Conservation (phyloP, 2,329 filamentous ascomycete genomes). For the Colletotrichum sp. region DNA sequence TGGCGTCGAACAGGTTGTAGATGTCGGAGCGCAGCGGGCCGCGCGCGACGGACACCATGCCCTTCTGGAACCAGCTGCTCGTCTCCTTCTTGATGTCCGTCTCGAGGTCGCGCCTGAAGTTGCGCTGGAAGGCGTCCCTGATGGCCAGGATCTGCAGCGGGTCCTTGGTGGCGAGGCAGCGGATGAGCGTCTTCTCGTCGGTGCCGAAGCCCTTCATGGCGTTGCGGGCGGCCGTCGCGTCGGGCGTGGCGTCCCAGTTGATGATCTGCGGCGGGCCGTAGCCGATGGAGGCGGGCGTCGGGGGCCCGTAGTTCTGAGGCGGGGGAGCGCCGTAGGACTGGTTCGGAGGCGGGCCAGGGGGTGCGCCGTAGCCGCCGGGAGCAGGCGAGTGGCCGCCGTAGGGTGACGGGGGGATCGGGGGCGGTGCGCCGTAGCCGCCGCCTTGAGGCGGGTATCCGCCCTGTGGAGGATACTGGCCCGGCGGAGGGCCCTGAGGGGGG, state of each 20-base stretch:
- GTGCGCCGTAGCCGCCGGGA: slow-evolving; percentile 28
- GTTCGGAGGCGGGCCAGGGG: slow-evolving; percentile 18
- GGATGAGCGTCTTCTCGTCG: slow-evolving; percentile 79
- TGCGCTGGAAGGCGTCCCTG: slow-evolving; percentile 68
- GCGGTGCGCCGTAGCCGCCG: slow-evolving; percentile 41
- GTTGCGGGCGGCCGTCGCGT: slow-evolving; percentile 74
- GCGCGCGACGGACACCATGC: slow-evolving; percentile 74
- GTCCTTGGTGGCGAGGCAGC: slow-evolving; percentile 73
- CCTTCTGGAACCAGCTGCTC: slow-evolving; percentile 74
- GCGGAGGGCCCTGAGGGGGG: slow-evolving; percentile 33
- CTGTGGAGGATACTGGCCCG: slow-evolving; percentile 37
- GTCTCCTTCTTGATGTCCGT: slow-evolving; percentile 81
- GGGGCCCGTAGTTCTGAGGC: slow-evolving; percentile 36
- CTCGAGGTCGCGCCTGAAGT: slow-evolving; percentile 71
- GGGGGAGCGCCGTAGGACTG: slow-evolving; percentile 43
- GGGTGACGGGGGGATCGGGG: slow-evolving; percentile 30
- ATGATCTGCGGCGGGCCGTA: slow-evolving; percentile 77
- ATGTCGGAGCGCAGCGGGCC: slow-evolving; percentile 84
- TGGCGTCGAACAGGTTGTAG: slow-evolving; percentile 70
- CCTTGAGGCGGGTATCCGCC: slow-evolving; percentile 39
- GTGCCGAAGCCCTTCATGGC: slow-evolving; percentile 97
- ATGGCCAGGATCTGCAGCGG: slow-evolving; percentile 77
- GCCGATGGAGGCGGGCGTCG: slow-evolving; percentile 70
- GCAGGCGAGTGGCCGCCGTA: slow-evolving; percentile 31
- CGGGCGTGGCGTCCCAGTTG: slow-evolving; percentile 68